Evolutionary conservation across 2,329 filamentous ascomycete species (phyloP).

Genomic region (Verticillium albo-atrum): DNA sequence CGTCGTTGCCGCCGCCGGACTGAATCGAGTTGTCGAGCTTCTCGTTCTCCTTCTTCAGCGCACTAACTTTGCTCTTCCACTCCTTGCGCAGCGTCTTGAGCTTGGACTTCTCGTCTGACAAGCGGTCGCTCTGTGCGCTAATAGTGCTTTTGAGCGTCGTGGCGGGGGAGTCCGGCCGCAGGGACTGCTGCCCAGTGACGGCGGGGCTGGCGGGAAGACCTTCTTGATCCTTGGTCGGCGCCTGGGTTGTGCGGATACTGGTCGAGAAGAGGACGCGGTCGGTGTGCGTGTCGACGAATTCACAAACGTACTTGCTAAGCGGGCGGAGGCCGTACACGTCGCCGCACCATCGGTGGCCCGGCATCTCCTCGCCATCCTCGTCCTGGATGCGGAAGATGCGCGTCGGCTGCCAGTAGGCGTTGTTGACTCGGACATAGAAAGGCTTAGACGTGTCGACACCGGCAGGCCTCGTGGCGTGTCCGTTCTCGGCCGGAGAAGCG

Average conservation of each 20-base stretch:
- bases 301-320: slow-evolving; percentile 71
- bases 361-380: slow-evolving; percentile 16
- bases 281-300: slow-evolving; percentile 67
- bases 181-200: slow-evolving; percentile 48
- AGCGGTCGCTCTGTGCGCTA: slow-evolving; percentile 63
- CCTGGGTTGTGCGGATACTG: slow-evolving; percentile 62
- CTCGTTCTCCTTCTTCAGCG: slow-evolving; percentile 70
- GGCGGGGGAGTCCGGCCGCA: slow-evolving; percentile 70
- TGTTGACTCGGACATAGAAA: slow-evolving; percentile 75
- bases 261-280: slow-evolving; percentile 65
- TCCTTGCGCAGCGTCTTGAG: slow-evolving; percentile 71
- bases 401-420: slow-evolving; percentile 74
- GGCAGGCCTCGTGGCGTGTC: slow-evolving; percentile 30
- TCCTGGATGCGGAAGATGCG: slow-evolving; percentile 54
- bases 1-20: slow-evolving; percentile 68
- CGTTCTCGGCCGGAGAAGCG: slow-evolving; percentile 16
- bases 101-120: slow-evolving; percentile 63
- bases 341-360: slow-evolving; percentile 60
- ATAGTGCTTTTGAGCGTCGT: slow-evolving; percentile 76
- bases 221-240: slow-evolving; percentile 37
- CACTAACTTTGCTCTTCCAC: slow-evolving; percentile 64
- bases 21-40: slow-evolving; percentile 61
- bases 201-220: slow-evolving; percentile 23
- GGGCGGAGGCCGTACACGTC: slow-evolving; percentile 67
- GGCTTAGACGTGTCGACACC: slow-evolving; percentile 67